Base-by-base conservation (phyloP, 2,329 filamentous ascomycete species). In the Claviceps spartinae region DNA sequence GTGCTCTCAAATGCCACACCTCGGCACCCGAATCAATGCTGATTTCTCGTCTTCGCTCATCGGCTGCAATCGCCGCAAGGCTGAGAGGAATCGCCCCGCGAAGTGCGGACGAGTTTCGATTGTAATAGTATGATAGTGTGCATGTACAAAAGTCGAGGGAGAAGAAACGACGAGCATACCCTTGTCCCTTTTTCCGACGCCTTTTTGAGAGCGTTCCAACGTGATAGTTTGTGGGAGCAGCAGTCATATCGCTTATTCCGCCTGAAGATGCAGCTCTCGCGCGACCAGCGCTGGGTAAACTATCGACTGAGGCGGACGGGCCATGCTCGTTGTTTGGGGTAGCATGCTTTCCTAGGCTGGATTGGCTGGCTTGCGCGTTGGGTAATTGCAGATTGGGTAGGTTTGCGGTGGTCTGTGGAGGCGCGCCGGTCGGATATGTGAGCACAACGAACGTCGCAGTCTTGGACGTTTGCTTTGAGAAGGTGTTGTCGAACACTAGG, bases 401-500 rank as follows among this genome's bases (percentile, higher is more conserved):
- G 62, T 88, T 79, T 57, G 84, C 81, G 3, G 82, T 82, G 16
- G 82, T 82, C 62, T 88, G 86, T 1, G 88, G 88, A 37, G 87
- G 81, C 5, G 82, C 78, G 59, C 83, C 85, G 38, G 88, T 90
- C 9, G 91, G 90, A 62, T 97, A 96, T 41, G 89, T 97, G 65
- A 97, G 78, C 50, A 98, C 80, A 38, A 96, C 90, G 62, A 98
- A 88, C 7, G 91, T 97, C 20, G 89, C 89, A 34, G 86, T 95
- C 71, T 98, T 98, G 50, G 90, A 93, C 43, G 86, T 84, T 67
- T 85, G 87, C 71, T 96, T 97, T 54, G 90, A 95, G 66, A 98
- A 98, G 30, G 93, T 98, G 64, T 98, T 98, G 78, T 98, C 93
- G 63, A 98, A 95, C 36, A 97, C 88, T 55, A 98, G 74, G 52